phyloP scores from a whole-genome alignment of 2,329 filamentous ascomycete species.

The Sporothrix pseudoabietina region DNA sequence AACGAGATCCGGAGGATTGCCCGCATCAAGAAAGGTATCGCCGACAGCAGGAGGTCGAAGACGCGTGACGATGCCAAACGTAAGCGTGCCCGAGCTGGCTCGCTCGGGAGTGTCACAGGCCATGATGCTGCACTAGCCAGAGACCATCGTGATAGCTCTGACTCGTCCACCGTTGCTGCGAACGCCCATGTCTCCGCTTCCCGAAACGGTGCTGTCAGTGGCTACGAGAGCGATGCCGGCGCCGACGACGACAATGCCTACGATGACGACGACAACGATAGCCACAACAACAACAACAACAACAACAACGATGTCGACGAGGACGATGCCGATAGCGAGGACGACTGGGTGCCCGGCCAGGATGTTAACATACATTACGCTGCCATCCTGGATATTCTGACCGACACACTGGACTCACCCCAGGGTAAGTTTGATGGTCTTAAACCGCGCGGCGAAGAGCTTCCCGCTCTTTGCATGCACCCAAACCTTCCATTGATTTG shows the following conservation, averaged over 20 bases:
- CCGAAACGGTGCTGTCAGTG: constrained; percentile 61
- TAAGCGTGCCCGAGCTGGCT: constrained; percentile 62
- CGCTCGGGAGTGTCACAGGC: constrained; percentile 66
- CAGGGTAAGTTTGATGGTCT: constrained; percentile 55
- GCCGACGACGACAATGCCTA: constrained; percentile 68
- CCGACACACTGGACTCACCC: constrained; percentile 82
- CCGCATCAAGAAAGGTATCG: constrained; percentile 86
- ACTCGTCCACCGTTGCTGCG: constrained; percentile 50
- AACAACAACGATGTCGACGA: constrained; percentile 61
- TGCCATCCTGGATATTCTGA: constrained; percentile 87
- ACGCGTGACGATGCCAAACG: constrained; percentile 61
- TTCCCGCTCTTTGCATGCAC: too few species aligned
- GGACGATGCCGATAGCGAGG: constrained; percentile 68
- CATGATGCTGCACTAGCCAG: constrained; percentile 49
- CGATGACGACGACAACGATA: constrained; percentile 58
- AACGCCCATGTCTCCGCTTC: background rate
- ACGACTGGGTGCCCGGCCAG: constrained; percentile 96
- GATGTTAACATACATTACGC: constrained; percentile 94
- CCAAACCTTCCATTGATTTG: background rate
- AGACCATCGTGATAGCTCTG: constrained; percentile 64
- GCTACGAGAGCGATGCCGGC: constrained; percentile 91
- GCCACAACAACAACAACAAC: constrained; percentile 61
- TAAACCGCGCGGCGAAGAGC: background rate
- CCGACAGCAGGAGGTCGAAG: constrained; percentile 75
- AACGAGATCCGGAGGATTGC: constrained; percentile 94